phyloP scores from a whole-genome alignment of 129 eudicot genomes.

The Mikania micrantha region DNA sequence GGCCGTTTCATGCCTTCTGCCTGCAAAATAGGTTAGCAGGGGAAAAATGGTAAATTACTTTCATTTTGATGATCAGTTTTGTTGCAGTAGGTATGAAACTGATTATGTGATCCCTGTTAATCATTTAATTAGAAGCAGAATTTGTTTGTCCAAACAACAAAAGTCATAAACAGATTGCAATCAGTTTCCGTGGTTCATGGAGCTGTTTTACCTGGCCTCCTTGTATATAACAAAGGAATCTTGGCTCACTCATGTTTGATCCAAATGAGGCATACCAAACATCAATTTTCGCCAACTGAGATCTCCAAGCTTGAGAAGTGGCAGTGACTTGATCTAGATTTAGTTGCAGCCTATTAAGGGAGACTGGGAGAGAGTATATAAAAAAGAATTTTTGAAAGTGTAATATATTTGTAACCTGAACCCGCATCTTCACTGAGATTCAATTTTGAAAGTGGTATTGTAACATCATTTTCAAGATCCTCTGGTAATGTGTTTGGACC shows the following conservation, averaged over 20 bases:
- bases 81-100: not conserved
- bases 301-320: constrained; percentile 58
- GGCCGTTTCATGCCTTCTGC: constrained; percentile 74
- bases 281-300: constrained; percentile 58
- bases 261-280: constrained; percentile 96
- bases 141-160: not conserved
- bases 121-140: not conserved
- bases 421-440: constrained; percentile 47
- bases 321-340: constrained; percentile 28
- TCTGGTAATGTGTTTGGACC: constrained; percentile 29
- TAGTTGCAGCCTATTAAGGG: not conserved
- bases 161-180: not conserved
- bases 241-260: constrained; percentile 79
- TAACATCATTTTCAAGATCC: constrained; percentile 44
- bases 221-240: constrained; percentile 83
- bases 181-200: not conserved
- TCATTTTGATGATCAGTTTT: not conserved
- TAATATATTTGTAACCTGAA: too few species aligned
- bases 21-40: constrained; percentile 22
- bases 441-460: constrained; percentile 56
- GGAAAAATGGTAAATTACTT: not conserved
- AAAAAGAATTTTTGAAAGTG: too few species aligned
- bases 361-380: too few species aligned
- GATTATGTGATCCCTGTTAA: not conserved
- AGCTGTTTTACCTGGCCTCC: constrained; percentile 81